These are phyloP conservation scores for Amanita rubescens DNA, from an alignment of 768 basidiomycete genomes.

Conservation along the genomic window DNA sequence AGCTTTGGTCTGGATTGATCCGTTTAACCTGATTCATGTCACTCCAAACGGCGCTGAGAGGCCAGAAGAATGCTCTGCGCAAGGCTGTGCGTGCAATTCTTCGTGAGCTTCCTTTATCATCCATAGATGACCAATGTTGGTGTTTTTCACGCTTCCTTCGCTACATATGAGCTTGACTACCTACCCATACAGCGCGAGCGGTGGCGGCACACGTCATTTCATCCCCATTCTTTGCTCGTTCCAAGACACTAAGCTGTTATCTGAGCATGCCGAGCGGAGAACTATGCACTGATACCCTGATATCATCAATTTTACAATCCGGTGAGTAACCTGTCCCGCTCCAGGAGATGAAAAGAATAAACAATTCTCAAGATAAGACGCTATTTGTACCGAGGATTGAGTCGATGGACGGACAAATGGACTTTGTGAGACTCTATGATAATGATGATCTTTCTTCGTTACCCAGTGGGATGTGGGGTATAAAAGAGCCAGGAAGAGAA, in stretches of 20 bases:
- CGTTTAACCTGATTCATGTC: not conserved
- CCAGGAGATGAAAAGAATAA: not conserved
- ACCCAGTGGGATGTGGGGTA: conserved; percentile 64
- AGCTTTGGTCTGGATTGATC: not conserved
- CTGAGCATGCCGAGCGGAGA: conserved; percentile 75
- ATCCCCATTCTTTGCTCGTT: conserved; percentile 42
- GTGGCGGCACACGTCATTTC: conserved; percentile 42
- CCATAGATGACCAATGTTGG: conserved; percentile 58
- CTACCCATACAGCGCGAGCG: conserved; percentile 30
- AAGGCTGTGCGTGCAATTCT: conserved; percentile 41
- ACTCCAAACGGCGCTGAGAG: conserved; percentile 20
- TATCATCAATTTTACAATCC: conserved; percentile 41
- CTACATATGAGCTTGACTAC: not conserved
- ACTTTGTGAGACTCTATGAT: conserved; percentile 56
- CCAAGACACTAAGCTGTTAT: conserved; percentile 60
- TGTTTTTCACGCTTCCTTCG: conserved; percentile 1
- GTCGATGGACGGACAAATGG: conserved; percentile 44
- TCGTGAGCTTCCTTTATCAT: conserved; percentile 31
- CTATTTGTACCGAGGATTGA: conserved; percentile 66
- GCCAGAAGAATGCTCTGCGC: conserved; percentile 51
- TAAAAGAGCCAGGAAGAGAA: conserved; percentile 51
- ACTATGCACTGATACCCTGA: conserved; percentile 48
- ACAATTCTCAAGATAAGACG: conserved; percentile 43
- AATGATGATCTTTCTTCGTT: conserved; percentile 50
- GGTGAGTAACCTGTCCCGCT: conserved; percentile 31